These are phyloP conservation scores for Turritis glabra DNA, from an alignment of 345 rosid species.

Conservation along the genomic window DNA sequence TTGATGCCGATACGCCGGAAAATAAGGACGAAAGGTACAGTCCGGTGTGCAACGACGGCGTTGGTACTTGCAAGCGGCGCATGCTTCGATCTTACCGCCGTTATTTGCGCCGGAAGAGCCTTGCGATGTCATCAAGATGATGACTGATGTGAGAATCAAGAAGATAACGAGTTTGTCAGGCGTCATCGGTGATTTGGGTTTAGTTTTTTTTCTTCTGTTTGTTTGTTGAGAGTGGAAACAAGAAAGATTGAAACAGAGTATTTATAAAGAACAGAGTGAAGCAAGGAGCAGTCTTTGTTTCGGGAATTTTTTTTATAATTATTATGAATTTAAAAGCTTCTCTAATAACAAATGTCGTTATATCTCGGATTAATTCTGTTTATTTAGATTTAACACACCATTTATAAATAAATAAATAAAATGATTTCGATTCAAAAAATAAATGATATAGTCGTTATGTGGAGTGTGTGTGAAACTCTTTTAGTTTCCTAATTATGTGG, in stretches of 20 bases:
- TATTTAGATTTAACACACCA: too few species aligned
- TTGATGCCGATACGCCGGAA: background rate
- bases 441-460: too few species aligned
- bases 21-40: background rate
- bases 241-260: background rate
- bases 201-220: background rate
- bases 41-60: background rate
- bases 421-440: too few species aligned
- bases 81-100: rapidly evolving
- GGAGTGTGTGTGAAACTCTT: too few species aligned
- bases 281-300: background rate
- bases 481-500: too few species aligned
- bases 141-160: background rate
- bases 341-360: background rate
- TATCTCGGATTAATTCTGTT: background rate
- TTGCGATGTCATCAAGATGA: background rate
- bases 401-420: too few species aligned
- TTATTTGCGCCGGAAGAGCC: background rate
- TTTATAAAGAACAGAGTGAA: background rate
- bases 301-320: too few species aligned
- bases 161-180: background rate
- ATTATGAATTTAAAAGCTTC: background rate
- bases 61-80: background rate
- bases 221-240: background rate
- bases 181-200: background rate